Percentiles rank a stretch among this genome's conserved stretches.
These are phyloP conservation scores for Naematelia encephala DNA, from an alignment of 768 basidiomycete species.

Conservation along the genomic window DNA sequence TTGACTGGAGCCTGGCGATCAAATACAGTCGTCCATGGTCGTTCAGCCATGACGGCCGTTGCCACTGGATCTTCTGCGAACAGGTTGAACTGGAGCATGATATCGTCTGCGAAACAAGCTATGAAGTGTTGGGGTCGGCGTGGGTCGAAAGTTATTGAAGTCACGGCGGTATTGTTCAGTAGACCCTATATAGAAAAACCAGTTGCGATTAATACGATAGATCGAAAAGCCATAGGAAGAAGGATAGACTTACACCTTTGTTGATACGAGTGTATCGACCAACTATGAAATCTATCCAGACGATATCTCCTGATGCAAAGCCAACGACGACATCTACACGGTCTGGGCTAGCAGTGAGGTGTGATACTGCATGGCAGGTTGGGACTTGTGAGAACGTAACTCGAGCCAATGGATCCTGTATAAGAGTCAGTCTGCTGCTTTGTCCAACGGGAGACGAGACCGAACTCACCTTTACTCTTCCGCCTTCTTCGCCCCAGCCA, in stretches of 20 bases:
- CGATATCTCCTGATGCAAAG: constrained; percentile 86
- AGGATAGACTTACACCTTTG: constrained; percentile 41
- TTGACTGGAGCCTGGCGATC: not conserved
- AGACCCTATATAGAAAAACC: constrained; percentile 34
- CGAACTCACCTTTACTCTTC: constrained; percentile 70
- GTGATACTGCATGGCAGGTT: constrained; percentile 87
- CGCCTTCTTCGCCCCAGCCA: constrained; percentile 81
- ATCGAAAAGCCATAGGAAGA: not conserved
- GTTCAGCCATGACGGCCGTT: constrained; percentile 16
- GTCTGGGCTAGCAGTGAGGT: constrained; percentile 69
- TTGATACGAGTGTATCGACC: constrained; percentile 49
- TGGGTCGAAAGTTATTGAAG: constrained; percentile 39
- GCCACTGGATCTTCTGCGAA: constrained; percentile 48
- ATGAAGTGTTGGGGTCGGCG: constrained; percentile 40
- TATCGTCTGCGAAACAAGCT: constrained; percentile 37
- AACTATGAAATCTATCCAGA: constrained; percentile 75
- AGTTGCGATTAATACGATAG: not conserved
- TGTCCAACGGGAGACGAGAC: not conserved
- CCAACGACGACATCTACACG: constrained; percentile 86
- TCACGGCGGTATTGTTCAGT: constrained; percentile 44
- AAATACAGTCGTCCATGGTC: constrained; percentile 42
- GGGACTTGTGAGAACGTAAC: constrained; percentile 82
- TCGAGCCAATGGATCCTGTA: constrained; percentile 76
- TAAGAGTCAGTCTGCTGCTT: constrained; percentile 6
- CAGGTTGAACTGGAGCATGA: constrained; percentile 45